Evolutionary conservation across 1,284 basidiomycete species (phyloP).

Genomic region (Heterobasidion irregulare): DNA sequence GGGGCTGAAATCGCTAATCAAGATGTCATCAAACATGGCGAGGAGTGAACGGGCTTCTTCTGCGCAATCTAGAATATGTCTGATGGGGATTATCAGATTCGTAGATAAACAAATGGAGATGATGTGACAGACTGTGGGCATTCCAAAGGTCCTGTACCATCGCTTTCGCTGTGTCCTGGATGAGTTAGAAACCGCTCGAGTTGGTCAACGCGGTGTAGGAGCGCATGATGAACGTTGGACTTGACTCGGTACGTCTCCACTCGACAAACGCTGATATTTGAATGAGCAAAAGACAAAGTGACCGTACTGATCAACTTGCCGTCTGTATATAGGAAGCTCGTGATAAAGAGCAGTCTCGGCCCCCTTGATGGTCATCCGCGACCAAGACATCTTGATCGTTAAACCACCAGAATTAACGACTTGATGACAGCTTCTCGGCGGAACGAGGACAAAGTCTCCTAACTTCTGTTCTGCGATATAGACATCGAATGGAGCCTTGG

Average conservation of each 20-base stretch:
- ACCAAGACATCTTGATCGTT: constrained; percentile 75
- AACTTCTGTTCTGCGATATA: constrained; percentile 62
- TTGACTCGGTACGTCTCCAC: constrained; percentile 66
- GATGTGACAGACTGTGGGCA: not conserved
- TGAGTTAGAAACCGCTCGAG: constrained; percentile 12
- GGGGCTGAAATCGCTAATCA: constrained; percentile 44
- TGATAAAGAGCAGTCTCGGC: constrained; percentile 50
- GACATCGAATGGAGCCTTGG: constrained; percentile 52
- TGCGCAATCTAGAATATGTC: constrained; percentile 4
- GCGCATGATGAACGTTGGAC: constrained; percentile 46
- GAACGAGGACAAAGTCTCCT: constrained; percentile 73
- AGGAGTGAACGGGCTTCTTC: constrained; percentile 25
- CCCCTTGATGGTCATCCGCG: constrained; percentile 62
- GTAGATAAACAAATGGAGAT: not conserved
- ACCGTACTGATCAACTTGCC: constrained; percentile 30
- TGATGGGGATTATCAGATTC: not conserved
- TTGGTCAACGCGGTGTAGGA: constrained; percentile 30
- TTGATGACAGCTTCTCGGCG: constrained; percentile 58
- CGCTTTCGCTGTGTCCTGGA: not conserved
- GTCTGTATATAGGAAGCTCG: constrained; percentile 67
- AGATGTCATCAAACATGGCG: constrained; percentile 46
- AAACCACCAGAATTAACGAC: constrained; percentile 71
- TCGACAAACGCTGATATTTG: constrained; percentile 55
- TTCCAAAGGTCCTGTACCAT: too few species aligned
- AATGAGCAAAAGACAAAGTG: constrained; percentile 3